Percentiles rank a stretch among this genome's conserved stretches.
These are phyloP conservation scores for Pseudoturritis turrita DNA, from an alignment of 345 rosid genomes.

Conservation along the genomic window DNA sequence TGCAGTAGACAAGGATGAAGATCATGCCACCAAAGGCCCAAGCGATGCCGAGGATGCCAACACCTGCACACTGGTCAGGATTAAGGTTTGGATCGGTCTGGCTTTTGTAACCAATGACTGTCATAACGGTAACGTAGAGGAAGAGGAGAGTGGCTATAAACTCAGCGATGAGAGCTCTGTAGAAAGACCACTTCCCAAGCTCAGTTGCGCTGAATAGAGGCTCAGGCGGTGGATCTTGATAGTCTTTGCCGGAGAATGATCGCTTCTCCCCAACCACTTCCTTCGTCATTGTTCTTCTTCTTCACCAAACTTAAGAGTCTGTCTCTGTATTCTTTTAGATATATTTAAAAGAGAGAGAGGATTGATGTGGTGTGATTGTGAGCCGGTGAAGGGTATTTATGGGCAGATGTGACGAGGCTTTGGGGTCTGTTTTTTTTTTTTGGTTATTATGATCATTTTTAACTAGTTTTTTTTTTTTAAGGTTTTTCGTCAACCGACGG, in stretches of 20 bases:
- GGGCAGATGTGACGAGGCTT: conserved; percentile 29
- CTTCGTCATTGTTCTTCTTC: conserved; percentile 33
- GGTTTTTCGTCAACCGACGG: conserved; percentile 14
- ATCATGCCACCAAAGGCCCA: conserved; percentile 97
- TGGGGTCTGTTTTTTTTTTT: background rate
- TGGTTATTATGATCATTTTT: background rate
- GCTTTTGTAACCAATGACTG: conserved; percentile 80
- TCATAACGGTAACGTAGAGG: conserved; percentile 64
- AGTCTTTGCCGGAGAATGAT: conserved; percentile 64
- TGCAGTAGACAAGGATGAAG: conserved; percentile 82
- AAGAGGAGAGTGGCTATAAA: conserved; percentile 82
- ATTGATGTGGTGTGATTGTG: conserved; percentile 12
- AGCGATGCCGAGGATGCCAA: conserved; percentile 76
- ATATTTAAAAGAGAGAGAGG: background rate
- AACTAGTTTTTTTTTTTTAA: background rate
- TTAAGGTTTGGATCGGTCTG: conserved; percentile 34
- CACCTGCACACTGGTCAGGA: conserved; percentile 51
- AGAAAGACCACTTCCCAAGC: conserved; percentile 73
- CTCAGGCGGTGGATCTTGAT: conserved; percentile 81
- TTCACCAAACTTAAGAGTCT: background rate
- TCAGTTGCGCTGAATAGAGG: conserved; percentile 53
- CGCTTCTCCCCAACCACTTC: conserved; percentile 41
- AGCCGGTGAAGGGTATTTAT: conserved; percentile 31
- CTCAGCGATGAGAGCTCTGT: conserved; percentile 85
- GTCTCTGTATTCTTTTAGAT: background rate